Base-by-base conservation (phyloP, 441 rosid species). In the Gossypium trilobum region DNA sequence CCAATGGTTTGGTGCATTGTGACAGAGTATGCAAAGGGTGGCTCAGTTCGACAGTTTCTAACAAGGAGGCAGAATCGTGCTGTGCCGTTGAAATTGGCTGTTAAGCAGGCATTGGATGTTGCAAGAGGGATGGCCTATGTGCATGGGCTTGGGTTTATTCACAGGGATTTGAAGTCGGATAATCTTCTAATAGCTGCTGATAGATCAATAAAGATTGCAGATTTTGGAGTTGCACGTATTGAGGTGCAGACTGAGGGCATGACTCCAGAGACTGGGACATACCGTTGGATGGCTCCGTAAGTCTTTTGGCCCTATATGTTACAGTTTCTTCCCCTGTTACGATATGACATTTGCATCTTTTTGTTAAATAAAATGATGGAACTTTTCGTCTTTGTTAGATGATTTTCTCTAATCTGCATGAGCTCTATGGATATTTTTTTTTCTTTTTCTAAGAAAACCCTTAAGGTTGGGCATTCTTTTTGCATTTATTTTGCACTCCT, bases 251-350 rank as follows among this genome's bases (percentile, higher is more conserved):
- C 96, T 0, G 98, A 93, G 85, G 98, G 98, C 64, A 93, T 93
- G 98, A 93, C 98, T 25, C 98, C 97, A 0, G 98, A 91, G 86
- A 93, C 98, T 2, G 97, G 98, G 73, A 93, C 97, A 3, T 93
- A 93, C 78, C 96, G 97, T 57, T 93, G 98, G 98, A 93, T 93
- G 98, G 98, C 98, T 64, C 98, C 97, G 98, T 91, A 90, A 91
- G 97, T 84, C 71, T 51, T 75, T 66, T 27, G 10, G 71, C 54
- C 52, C 55, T 50, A 9, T 31, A 13, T 52, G 48, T 68, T 61
- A 17, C 31, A 19, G 17, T 72, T 66, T 16, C 36, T 44, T 71
- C 48, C 14, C 20, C 14, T 51, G 20, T n/a, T 23, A 9, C 25
- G 17, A 17, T 27, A 16, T 25, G n/a, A 0, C 60, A 23, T 68